Evolutionary conservation across 1,284 basidiomycete genomes (phyloP), one percentile per base, ranked within the genome.

Genomic region (Stygiomarasmius scandens): DNA sequence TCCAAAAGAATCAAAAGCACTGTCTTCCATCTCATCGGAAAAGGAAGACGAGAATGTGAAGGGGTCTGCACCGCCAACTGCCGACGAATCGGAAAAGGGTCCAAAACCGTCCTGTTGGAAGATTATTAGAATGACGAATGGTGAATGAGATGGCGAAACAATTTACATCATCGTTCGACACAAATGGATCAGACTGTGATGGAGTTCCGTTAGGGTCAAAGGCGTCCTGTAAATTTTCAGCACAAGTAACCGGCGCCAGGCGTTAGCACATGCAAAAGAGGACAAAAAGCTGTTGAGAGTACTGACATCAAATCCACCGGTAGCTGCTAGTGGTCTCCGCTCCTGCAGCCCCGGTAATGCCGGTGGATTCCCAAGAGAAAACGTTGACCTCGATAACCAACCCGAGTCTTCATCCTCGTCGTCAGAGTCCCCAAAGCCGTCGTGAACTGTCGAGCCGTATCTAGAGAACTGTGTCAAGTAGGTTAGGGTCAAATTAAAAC

Each of bases 21-120:
- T 84, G 24, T 85, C 82, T 11, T 84, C 84, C 49, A 77, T 78
- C 58, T 82, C 85, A 24, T 85, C 82, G 0, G 83, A 78, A 56
- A 83, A 79, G 3, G 80, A 80, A 0, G 84, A 77, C 1, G 80
- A 75, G 80, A 84, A 85, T 1, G 77, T 80, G 70, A 91, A 89
- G 1, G 82, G 81, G 63, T 88, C 87, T 3, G 77, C 66, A 22
- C 76, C 72, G 44, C 74, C 72, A 0, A 78, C 69, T 1, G 77
- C 77, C 1, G 83, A 77, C 1, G 83, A 65, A 65, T 90, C 88
- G 1, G 89, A 83, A 73, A 93, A 93, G 2, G 90, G 88, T 1
- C 90, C 90, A 71, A 90, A 90, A 24, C 81, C 83, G 55, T 89
- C 84, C 80, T 85, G n/a, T n/a, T n/a, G n/a, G n/a, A n/a, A n/a